A percentile compares a stretch with the other conserved stretches of the same genome.
Evolutionary conservation across 2,329 filamentous ascomycete species (phyloP).

Genomic region (Meredithiella fracta): DNA sequence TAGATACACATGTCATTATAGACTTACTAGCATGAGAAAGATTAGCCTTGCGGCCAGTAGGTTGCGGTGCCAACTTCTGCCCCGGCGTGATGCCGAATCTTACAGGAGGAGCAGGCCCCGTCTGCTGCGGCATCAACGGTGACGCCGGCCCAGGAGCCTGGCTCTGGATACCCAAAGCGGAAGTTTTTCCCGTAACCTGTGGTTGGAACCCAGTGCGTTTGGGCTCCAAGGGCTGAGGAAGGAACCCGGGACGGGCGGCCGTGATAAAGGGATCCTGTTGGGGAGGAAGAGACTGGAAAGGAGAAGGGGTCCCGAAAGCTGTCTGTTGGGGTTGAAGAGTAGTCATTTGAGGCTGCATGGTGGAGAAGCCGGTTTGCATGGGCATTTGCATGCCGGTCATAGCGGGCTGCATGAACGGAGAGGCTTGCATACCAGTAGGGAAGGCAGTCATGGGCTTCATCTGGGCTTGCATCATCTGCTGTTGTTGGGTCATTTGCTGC

Average conservation of each 20-base stretch:
- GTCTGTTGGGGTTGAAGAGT: constrained; percentile 29
- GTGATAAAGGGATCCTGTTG: constrained; percentile 13
- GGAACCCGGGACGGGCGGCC: constrained; percentile 21
- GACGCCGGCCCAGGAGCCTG: constrained; percentile 5
- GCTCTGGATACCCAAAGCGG: not conserved
- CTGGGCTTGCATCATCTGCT: constrained; percentile 24
- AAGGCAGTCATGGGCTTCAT: constrained; percentile 25
- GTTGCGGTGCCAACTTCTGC: constrained; percentile 68
- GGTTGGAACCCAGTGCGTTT: constrained; percentile 35
- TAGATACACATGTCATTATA: not conserved
- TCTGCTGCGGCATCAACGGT: constrained; percentile 25
- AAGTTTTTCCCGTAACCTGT: constrained; percentile 24
- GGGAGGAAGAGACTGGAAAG: constrained; percentile 11
- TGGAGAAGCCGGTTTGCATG: constrained; percentile 25
- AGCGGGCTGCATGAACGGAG: constrained; percentile 30
- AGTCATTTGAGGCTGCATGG: constrained; percentile 46
- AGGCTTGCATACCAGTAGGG: constrained; percentile 21
- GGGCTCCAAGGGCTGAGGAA: constrained; percentile 44
- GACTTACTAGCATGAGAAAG: constrained; percentile 89
- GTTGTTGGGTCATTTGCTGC: constrained; percentile 28
- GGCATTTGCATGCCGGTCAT: constrained; percentile 28
- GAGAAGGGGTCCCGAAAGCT: constrained; percentile 29
- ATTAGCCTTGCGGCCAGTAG: constrained; percentile 80
- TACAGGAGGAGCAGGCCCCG: constrained; percentile 62
- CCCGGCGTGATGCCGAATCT: constrained; percentile 65